A percentile compares a stretch with the other conserved stretches of the same genome.
Evolutionary conservation across 148 eudicot genomes (phyloP).

Genomic region (Heliosperma pusillum): DNA sequence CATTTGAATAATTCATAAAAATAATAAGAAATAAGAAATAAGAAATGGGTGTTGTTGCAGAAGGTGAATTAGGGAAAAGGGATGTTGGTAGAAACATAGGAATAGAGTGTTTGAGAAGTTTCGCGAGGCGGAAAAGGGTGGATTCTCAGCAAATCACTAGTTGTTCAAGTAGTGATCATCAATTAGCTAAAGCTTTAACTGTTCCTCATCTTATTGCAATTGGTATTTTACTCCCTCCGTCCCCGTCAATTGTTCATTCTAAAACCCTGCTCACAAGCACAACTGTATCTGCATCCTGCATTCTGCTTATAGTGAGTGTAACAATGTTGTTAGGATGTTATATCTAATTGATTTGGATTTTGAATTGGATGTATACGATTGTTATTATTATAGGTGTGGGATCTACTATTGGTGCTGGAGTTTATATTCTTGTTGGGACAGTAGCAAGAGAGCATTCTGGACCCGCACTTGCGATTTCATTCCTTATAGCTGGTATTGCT

Average conservation of each 20-base stretch:
- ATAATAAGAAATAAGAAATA: too few species aligned
- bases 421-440: conserved; percentile 64
- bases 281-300: too few species aligned
- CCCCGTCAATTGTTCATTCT: too few species aligned
- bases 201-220: conserved; percentile 34
- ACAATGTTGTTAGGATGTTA: too few species aligned
- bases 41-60: conserved; percentile 23
- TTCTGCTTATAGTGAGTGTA: too few species aligned
- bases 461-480: conserved; percentile 51
- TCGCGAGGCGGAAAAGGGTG: conserved; percentile 32
- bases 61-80: conserved; percentile 13
- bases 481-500: conserved; percentile 60
- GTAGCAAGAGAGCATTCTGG: conserved; percentile 68
- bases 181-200: conserved; percentile 34
- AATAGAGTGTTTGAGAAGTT: conserved; percentile 23
- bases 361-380: neutral
- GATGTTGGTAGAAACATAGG: neutral
- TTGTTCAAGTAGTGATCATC: conserved; percentile 9
- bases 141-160: conserved; percentile 18
- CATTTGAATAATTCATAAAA: too few species aligned
- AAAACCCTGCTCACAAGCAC: too few species aligned
- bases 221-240: conserved; percentile 14
- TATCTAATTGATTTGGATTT: too few species aligned
- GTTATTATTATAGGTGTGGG: conserved; percentile 47
- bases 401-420: conserved; percentile 71